Base-by-base conservation (phyloP, 495 filamentous ascomycete species). In the Pseudoneurospora amorphoporcata region DNA sequence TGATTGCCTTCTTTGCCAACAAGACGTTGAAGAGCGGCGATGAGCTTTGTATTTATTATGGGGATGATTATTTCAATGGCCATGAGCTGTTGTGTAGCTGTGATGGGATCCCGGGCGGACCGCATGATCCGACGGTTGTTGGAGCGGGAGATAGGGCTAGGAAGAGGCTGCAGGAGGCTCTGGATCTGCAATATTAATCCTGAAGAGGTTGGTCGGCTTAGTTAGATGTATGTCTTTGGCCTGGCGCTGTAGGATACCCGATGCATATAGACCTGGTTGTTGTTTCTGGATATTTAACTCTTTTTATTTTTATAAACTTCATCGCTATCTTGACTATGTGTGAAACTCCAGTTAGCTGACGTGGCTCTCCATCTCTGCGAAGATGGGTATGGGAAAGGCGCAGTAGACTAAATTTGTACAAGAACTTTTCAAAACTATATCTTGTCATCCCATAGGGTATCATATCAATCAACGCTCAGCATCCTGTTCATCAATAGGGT, bases 11-110 rank as follows among this genome's bases (percentile, higher is more conserved):
- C 58, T 10, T 6, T 5, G 69, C 76, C 1, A 9, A 14, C 9
- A 23, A 29, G 41, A 10, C 38, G 2, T 42, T 78, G 17, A 6
- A 14, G 3, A 39, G 19, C 0, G 71, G 73, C 2, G 72, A 75
- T 47, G 58, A 79, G 72, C 41, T 79, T 16, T 69, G 71, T n/a
- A 71, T 79, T 19, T 43, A 32, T 7, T 78, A 79, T 38, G 77
- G 77, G 3, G 23, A n/a, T 10, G 45, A 61, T 0, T 79, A 77
- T 43, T 79, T 79, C 47, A 61, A 8, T 8, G 70, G 69, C 14
- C 38, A 71, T 39, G 61, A 8, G 16, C 32, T 72, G 14, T 4
- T 23, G 69, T 70, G 73, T 38, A 47, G 37, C 9, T 76, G 71
- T 69, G 29, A 35, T 12, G 29, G 35, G 29, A 16, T 32, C 14